Percentiles rank a stretch among this genome's conserved stretches.
phyloP scores from a whole-genome alignment of 1,139 yeast genomes.

The Hanseniaspora gamundiae region DNA sequence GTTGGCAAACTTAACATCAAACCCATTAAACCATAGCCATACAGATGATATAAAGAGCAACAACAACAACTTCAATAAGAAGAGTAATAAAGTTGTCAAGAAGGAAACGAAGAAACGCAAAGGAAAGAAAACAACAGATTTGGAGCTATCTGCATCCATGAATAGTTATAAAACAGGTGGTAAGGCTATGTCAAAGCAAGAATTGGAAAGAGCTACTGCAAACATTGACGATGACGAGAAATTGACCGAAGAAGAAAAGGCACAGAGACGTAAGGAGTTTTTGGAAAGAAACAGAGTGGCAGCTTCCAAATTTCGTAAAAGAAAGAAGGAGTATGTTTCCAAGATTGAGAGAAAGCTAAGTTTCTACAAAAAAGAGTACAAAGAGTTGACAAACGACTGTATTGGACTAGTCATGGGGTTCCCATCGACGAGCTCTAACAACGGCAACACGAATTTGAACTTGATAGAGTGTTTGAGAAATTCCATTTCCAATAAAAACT shows the following conservation, averaged over 20 bases:
- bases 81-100: conserved; percentile 5
- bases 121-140: not conserved
- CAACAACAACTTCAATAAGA: conserved; percentile 8
- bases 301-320: conserved; percentile 88
- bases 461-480: not conserved
- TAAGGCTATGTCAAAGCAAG: too few relatives aligned
- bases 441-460: not conserved
- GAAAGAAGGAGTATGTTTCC: conserved; percentile 80
- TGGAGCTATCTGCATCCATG: not conserved
- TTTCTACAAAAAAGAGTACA: conserved; percentile 60
- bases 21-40: conserved; percentile 7
- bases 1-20: too few relatives aligned
- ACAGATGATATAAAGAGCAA: conserved; percentile 4
- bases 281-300: conserved; percentile 89
- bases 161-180: too few relatives aligned
- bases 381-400: conserved; percentile 35
- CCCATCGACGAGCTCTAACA: not conserved
- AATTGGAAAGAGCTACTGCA: too few relatives aligned
- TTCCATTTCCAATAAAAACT: not conserved
- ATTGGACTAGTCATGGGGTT: conserved; percentile 8
- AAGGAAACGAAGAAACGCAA: not conserved
- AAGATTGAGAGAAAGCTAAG: conserved; percentile 70
- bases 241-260: conserved; percentile 27
- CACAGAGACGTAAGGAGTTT: conserved; percentile 68
- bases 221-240: conserved; percentile 5